Conservation (phyloP, 2,329 filamentous ascomycete genomes). For the Apiospora kogelbergensis region DNA sequence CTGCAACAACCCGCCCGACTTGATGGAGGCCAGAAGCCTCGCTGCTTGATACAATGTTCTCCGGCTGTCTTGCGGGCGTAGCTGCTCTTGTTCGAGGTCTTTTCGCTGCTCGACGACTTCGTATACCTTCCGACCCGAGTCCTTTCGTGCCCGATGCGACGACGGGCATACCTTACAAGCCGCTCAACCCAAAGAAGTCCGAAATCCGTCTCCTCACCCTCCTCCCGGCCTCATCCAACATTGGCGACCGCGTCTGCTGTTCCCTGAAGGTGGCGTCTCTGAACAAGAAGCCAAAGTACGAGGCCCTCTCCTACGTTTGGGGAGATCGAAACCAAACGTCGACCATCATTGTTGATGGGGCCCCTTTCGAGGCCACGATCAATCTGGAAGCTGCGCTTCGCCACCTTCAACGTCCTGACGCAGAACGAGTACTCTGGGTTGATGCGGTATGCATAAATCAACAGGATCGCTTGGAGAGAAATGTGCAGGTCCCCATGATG, state of each 20-base stretch:
- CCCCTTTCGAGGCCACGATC: background rate
- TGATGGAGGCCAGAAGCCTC: no score
- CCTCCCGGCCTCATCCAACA: background rate
- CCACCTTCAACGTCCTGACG: background rate
- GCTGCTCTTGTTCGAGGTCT: no score
- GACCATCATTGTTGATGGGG: background rate
- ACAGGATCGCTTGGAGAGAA: background rate
- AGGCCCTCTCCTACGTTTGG: conserved; percentile 5
- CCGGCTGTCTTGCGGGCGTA: no score
- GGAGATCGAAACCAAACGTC: background rate
- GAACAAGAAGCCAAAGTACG: background rate
- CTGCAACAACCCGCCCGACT: no score
- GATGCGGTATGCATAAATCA: conserved; percentile 8
- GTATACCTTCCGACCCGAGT: no score
- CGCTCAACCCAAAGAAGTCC: background rate
- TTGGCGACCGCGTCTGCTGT: background rate
- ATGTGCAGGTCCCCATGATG: conserved; percentile 1
- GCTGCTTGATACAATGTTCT: no score
- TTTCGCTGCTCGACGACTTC: no score
- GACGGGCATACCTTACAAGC: background rate
- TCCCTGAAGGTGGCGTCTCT: background rate
- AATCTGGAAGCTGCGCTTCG: background rate
- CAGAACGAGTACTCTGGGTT: background rate
- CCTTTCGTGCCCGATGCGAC: no score
- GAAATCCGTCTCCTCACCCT: background rate